A percentile compares a stretch with the other conserved stretches of the same genome.
phyloP scores from a whole-genome alignment of 164 flowering plant genomes.

The Chloranthus sessilifolius region DNA sequence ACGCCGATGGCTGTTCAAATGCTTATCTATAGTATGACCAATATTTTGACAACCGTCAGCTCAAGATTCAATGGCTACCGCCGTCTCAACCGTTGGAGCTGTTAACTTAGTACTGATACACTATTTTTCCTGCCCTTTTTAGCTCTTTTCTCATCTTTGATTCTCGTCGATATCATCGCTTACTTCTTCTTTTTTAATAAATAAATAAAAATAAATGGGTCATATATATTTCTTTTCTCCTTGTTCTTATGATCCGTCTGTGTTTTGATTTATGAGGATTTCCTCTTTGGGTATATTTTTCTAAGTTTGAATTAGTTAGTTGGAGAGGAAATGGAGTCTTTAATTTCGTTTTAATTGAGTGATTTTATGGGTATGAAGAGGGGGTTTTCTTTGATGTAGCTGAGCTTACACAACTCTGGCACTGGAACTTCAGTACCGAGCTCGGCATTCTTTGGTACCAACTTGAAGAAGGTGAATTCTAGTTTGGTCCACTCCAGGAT shows the following conservation, averaged over 20 bases:
- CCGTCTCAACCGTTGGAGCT: slow-evolving; percentile 36
- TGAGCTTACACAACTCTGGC: slow-evolving; percentile 30
- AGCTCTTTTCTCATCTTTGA: background rate
- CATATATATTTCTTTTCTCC: too few species aligned
- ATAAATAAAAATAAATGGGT: too few species aligned
- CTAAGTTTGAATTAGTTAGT: too few species aligned
- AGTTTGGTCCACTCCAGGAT: slow-evolving; percentile 13
- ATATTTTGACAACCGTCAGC: too few species aligned
- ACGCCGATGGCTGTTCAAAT: too few species aligned
- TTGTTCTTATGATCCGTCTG: background rate
- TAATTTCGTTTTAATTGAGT: slow-evolving; percentile 6
- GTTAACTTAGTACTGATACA: slow-evolving; percentile 34
- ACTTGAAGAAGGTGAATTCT: slow-evolving; percentile 44
- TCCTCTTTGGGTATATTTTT: background rate
- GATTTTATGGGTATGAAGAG: slow-evolving; percentile 9
- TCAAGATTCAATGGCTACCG: slow-evolving; percentile 24
- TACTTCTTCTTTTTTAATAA: slow-evolving; percentile 1
- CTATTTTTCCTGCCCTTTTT: slow-evolving; percentile 8
- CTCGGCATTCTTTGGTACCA: slow-evolving; percentile 47
- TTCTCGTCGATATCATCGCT: slow-evolving; percentile 1
- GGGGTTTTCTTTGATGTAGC: slow-evolving; percentile 27
- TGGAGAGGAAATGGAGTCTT: too few species aligned
- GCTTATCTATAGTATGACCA: too few species aligned
- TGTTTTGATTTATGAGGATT: background rate
- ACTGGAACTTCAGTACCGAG: slow-evolving; percentile 33